Percentiles rank a stretch among this genome's conserved stretches.
Conservation (phyloP, 2,329 filamentous ascomycete genomes). For the Fusarium lyarnte region DNA sequence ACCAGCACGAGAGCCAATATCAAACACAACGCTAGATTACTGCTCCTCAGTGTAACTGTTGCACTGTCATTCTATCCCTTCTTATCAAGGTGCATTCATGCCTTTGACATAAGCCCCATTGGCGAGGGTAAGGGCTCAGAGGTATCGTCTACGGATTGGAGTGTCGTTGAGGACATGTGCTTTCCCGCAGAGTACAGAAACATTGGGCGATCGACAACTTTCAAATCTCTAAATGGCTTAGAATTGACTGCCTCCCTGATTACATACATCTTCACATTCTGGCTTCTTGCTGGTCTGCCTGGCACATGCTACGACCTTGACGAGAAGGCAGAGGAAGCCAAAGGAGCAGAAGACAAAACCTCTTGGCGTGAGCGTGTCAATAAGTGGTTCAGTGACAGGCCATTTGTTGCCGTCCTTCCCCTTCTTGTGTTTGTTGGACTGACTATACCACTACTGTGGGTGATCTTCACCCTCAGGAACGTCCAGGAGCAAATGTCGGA, state of each 20-base stretch:
- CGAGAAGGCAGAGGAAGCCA: neutral
- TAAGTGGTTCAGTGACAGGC: neutral
- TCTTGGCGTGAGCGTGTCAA: constrained; percentile 1
- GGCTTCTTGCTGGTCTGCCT: constrained; percentile 22
- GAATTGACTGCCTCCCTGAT: constrained; percentile 14
- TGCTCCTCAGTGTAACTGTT: constrained; percentile 14
- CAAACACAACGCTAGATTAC: constrained; percentile 12
- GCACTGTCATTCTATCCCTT: constrained; percentile 40
- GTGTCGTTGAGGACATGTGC: constrained; percentile 16
- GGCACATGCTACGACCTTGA: neutral
- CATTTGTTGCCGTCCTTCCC: neutral
- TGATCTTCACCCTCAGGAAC: constrained; percentile 13
- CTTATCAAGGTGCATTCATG: constrained; percentile 38
- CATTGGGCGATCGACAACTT: constrained; percentile 2
- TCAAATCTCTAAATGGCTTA: neutral
- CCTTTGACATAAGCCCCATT: constrained; percentile 22
- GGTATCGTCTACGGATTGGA: constrained; percentile 11
- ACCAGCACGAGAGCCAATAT: neutral
- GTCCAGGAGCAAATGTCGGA: constrained; percentile 10
- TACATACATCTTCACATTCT: constrained; percentile 14
- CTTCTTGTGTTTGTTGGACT: constrained; percentile 3
- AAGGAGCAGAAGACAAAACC: neutral
- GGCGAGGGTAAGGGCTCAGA: constrained; percentile 13
- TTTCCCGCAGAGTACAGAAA: neutral
- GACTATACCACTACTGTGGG: constrained; percentile 15